phyloP scores from a whole-genome alignment of 768 basidiomycete species.

The Podaxis sp. region DNA sequence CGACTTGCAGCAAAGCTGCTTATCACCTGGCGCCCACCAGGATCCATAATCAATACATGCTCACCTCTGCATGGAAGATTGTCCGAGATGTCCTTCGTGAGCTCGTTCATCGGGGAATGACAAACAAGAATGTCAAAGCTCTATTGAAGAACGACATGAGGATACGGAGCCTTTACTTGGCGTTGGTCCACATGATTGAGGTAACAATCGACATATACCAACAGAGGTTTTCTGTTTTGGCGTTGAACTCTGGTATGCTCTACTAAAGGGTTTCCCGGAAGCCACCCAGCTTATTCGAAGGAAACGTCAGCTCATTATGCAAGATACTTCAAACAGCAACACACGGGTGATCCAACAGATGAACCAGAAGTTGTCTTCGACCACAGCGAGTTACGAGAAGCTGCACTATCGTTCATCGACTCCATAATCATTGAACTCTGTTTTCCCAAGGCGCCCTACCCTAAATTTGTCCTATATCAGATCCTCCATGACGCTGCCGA shows the following conservation, averaged over 20 bases:
- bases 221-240: conserved; percentile 63
- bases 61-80: conserved; percentile 82
- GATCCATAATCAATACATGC: conserved; percentile 79
- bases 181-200: conserved; percentile 61
- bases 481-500: conserved; percentile 70
- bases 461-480: conserved; percentile 61
- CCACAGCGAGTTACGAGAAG: conserved; percentile 47
- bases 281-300: not conserved
- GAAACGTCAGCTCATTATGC: conserved; percentile 59
- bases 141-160: conserved; percentile 50
- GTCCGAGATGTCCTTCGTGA: conserved; percentile 57
- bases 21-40: conserved; percentile 32
- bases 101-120: conserved; percentile 52
- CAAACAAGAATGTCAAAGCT: conserved; percentile 48
- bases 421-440: conserved; percentile 82
- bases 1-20: not conserved
- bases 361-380: conserved; percentile 60
- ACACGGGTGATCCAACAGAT: conserved; percentile 34
- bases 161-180: conserved; percentile 60
- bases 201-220: conserved; percentile 61
- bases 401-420: conserved; percentile 77
- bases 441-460: conserved; percentile 68
- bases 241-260: conserved; percentile 64
- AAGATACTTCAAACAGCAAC: conserved; percentile 67
- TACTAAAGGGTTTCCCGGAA: not conserved